These are phyloP conservation scores for Fraxinus platypoda DNA, from an alignment of 305 asterid species.

Conservation along the genomic window DNA sequence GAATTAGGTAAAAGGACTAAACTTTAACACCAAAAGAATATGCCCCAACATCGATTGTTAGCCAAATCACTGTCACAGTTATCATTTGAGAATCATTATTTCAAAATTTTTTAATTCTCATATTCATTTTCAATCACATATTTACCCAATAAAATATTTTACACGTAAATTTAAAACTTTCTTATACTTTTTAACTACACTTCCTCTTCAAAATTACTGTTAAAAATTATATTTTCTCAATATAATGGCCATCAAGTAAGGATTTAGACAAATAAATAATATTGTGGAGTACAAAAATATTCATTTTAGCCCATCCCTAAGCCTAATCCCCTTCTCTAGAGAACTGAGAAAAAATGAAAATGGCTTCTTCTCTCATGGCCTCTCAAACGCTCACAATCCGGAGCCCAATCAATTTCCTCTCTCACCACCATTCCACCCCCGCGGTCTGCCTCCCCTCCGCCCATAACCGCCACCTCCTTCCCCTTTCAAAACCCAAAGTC, in stretches of 20 bases:
- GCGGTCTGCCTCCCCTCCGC: not conserved
- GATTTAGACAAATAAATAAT: too few relatives aligned
- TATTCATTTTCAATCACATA: too few relatives aligned
- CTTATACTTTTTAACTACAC: too few relatives aligned
- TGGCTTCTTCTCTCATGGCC: conserved; percentile 48
- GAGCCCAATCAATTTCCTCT: conserved; percentile 19
- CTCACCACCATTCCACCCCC: conserved; percentile 16
- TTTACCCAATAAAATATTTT: too few relatives aligned
- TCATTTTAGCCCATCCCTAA: not conserved
- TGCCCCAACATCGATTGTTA: not conserved
- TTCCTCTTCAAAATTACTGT: too few relatives aligned
- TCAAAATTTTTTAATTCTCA: too few relatives aligned
- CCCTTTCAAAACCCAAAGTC: conserved; percentile 23
- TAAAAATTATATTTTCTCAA: too few relatives aligned
- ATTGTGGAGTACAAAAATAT: not conserved
- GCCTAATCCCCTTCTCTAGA: not conserved
- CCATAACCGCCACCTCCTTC: conserved; percentile 3
- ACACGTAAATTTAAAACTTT: too few relatives aligned
- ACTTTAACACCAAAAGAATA: too few relatives aligned
- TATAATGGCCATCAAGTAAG: too few relatives aligned
- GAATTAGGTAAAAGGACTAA: not conserved
- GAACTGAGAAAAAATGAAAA: not conserved
- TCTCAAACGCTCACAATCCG: conserved; percentile 37
- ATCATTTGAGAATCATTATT: not conserved
- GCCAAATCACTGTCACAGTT: not conserved